Evolutionary conservation across 768 basidiomycete genomes (phyloP).

Genomic region (Termitomyces sp.): DNA sequence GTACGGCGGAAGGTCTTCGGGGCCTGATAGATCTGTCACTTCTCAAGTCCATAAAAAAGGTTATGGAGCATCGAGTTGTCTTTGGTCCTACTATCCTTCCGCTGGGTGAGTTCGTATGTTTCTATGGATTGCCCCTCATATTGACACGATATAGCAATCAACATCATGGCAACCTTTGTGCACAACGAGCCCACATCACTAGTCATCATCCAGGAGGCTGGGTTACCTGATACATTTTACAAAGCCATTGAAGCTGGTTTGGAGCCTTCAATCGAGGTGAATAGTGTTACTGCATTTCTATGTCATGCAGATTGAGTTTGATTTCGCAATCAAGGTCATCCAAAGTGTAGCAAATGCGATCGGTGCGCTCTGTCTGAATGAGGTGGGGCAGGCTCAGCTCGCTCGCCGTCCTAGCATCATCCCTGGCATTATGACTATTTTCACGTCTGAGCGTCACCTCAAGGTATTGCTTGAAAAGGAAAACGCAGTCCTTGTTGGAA

Average conservation of each 20-base stretch:
- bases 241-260: constrained; percentile 76
- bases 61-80: constrained; percentile 73
- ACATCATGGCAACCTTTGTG: constrained; percentile 93
- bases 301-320: neutral
- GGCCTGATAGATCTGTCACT: constrained; percentile 90
- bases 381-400: constrained; percentile 79
- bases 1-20: constrained; percentile 89
- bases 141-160: constrained; percentile 55
- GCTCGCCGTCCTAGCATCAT: constrained; percentile 75
- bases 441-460: constrained; percentile 78
- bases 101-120: constrained; percentile 48
- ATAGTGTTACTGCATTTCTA: neutral
- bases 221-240: constrained; percentile 87
- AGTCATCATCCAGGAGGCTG: constrained; percentile 85
- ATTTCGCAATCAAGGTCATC: constrained; percentile 52
- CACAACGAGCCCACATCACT: constrained; percentile 98
- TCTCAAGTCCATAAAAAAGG: constrained; percentile 78
- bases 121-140: constrained; percentile 6
- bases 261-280: constrained; percentile 83
- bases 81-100: constrained; percentile 88
- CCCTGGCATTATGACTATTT: constrained; percentile 77
- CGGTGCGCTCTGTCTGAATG: constrained; percentile 93
- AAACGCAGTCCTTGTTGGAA: constrained; percentile 83
- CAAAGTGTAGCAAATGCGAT: constrained; percentile 93
- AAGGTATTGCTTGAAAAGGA: constrained; percentile 89